Evolutionary conservation across 768 basidiomycete species (phyloP).

Genomic region (Xerocomellus amylosporus): DNA sequence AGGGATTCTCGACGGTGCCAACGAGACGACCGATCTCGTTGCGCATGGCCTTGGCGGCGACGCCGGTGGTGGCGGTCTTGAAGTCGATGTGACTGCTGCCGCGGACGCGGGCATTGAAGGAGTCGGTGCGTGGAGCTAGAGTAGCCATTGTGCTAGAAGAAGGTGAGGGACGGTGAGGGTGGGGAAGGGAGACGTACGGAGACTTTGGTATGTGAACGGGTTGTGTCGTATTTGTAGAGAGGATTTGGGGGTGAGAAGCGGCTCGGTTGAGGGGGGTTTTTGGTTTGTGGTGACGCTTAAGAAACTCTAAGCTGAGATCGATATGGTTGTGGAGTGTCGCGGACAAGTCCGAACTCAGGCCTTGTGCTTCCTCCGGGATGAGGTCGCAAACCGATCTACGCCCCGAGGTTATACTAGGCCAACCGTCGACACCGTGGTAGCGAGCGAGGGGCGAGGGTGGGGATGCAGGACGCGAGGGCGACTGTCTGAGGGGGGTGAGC

Average conservation of each 20-base stretch:
- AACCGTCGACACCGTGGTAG: constrained; percentile 4
- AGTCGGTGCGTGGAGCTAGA: constrained; percentile 60
- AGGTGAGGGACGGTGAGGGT: constrained; percentile 11
- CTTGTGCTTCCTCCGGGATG: constrained; percentile 30
- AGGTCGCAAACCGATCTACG: constrained; percentile 30
- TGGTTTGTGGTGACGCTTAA: constrained; percentile 65
- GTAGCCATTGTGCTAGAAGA: constrained; percentile 49
- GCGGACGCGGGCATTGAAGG: constrained; percentile 68
- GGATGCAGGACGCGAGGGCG: background rate
- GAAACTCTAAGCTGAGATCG: constrained; percentile 39
- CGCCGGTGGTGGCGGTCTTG: constrained; percentile 95
- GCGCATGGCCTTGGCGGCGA: constrained; percentile 94
- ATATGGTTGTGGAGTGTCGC: constrained; percentile 31
- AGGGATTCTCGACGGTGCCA: constrained; percentile 72
- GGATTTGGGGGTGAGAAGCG: constrained; percentile 48
- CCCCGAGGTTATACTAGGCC: background rate
- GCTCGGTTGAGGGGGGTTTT: constrained; percentile 44
- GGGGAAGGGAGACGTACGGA: constrained; percentile 29
- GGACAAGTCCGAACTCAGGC: constrained; percentile 34
- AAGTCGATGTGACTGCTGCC: constrained; percentile 88
- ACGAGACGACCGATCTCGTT: constrained; percentile 97
- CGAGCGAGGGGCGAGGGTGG: constrained; percentile 26
- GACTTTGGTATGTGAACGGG: constrained; percentile 56
- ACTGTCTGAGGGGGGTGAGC: constrained; percentile 8
- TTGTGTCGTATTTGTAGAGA: constrained; percentile 62